Base-by-base conservation (phyloP, 106 monocot genomes). In the Platanthera guangdongensis region DNA sequence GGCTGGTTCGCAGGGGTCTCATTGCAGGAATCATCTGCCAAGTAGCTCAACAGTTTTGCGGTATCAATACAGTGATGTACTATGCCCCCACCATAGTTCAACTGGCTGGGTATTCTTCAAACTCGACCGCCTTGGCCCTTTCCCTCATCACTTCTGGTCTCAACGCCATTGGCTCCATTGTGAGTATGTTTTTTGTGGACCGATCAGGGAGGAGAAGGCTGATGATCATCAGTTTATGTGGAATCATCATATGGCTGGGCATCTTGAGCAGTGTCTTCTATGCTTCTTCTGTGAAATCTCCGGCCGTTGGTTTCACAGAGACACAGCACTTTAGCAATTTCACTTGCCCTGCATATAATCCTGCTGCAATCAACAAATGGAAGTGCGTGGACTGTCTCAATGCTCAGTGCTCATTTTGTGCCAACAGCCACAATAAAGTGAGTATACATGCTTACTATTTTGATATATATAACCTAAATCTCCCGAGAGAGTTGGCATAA, bases 1-100 rank as follows among this genome's bases (percentile, higher is more conserved):
- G 50, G 18, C 79, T 82, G 16, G 89, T 95, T 18, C 84, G 94
- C 9, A 60, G 91, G 28, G 94, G 89, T 0, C 91, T 95, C 9
- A 22, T 68, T 22, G 91, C 94, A 1, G 94, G 94, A 14, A 84
- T 95, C 8, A 13, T 87, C 9, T 84, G 82, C n/a, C 94, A 89
- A 75, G 89, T 91, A 9, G 89, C 87, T 15, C 94, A 95, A 25
- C 94, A 95, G 74, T 86, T 95, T 50, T 92, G 89, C 6, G 95
- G 95, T 11, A 95, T 95, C 52, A 95, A 95, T 69, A 92, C 95
- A 3, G 95, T 95, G 12, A 95, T 95, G 95, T 95, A 95, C 52
- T 95, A 95, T 77, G 92, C 92, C 51, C 95, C 95, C 19, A 95
- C 92, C 1, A 95, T 95, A 2, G 92, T 95, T 21, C 95, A 95